phyloP scores from a whole-genome alignment of 306 rosid genomes.

The Trifolium subterraneum region DNA sequence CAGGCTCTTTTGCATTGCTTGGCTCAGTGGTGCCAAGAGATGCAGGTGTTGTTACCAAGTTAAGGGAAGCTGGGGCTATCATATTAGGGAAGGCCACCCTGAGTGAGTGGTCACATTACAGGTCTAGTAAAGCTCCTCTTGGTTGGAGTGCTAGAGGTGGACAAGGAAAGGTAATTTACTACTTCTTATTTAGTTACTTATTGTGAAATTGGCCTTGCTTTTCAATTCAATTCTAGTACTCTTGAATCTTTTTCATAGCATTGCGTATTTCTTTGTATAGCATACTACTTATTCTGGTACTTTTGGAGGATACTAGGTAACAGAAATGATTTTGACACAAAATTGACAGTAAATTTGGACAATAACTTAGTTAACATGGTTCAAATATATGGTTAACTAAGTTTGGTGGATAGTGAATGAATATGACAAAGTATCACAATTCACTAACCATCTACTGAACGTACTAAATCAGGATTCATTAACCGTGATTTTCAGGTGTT shows the following conservation, averaged over 20 bases:
- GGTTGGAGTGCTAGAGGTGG: conserved; percentile 72
- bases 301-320: background rate
- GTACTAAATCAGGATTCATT: too few species aligned
- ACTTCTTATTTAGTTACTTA: background rate
- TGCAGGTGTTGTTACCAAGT: conserved; percentile 61
- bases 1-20: conserved; percentile 66
- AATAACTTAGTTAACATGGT: too few species aligned
- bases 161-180: conserved; percentile 59
- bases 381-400: too few species aligned
- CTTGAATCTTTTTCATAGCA: background rate
- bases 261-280: background rate
- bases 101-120: conserved; percentile 62
- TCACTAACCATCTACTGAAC: too few species aligned
- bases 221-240: background rate
- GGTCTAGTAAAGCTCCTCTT: conserved; percentile 28
- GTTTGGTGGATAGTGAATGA: too few species aligned
- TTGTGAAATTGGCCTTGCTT: background rate
- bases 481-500: too few species aligned
- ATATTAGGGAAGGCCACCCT: conserved; percentile 70
- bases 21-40: conserved; percentile 72
- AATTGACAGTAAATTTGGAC: too few species aligned
- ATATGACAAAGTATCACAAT: too few species aligned
- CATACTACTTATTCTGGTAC: background rate
- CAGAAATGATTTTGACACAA: too few species aligned
- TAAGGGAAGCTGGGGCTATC: conserved; percentile 74